phyloP scores from a whole-genome alignment of 148 eudicot species.

The Polygonum aviculare region DNA sequence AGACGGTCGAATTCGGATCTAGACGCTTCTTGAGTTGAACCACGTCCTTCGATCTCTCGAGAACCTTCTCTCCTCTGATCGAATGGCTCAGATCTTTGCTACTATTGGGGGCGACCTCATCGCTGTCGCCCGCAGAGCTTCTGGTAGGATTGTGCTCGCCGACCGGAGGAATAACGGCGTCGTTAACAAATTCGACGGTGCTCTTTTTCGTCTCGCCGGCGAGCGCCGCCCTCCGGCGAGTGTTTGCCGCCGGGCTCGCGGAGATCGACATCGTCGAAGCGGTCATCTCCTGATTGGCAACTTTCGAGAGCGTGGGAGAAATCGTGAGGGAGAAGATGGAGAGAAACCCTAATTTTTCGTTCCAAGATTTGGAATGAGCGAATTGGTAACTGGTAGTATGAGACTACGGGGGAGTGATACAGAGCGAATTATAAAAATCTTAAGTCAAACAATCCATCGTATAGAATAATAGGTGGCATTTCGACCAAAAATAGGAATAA shows the following conservation, averaged over 20 bases:
- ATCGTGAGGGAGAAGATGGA: background rate
- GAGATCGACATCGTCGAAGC: conserved; percentile 69
- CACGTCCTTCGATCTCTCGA: conserved; percentile 36
- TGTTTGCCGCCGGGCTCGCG: conserved; percentile 36
- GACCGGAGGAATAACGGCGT: conserved; percentile 10
- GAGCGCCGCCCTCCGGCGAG: conserved; percentile 41
- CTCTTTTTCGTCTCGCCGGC: conserved; percentile 32
- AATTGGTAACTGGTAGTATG: background rate
- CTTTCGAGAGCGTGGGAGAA: background rate
- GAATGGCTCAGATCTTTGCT: conserved; percentile 45
- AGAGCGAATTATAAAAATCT: too few relatives aligned
- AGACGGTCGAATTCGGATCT: conserved; percentile 17
- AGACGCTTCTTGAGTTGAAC: conserved; percentile 18
- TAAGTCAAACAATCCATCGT: too few relatives aligned
- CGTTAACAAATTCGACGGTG: conserved; percentile 26
- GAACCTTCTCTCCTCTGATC: conserved; percentile 24
- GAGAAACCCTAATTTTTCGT: background rate
- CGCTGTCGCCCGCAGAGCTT: conserved; percentile 15
- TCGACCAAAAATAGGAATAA: too few relatives aligned
- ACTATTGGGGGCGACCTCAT: conserved; percentile 11
- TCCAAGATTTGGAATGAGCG: background rate
- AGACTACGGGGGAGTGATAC: too few relatives aligned
- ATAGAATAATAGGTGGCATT: too few relatives aligned
- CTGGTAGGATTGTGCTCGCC: background rate
- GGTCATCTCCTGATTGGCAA: conserved; percentile 33